Evolutionary conservation across 192 early-diverging fungal genomes (phyloP).

Genomic region (Backusella westeae): DNA sequence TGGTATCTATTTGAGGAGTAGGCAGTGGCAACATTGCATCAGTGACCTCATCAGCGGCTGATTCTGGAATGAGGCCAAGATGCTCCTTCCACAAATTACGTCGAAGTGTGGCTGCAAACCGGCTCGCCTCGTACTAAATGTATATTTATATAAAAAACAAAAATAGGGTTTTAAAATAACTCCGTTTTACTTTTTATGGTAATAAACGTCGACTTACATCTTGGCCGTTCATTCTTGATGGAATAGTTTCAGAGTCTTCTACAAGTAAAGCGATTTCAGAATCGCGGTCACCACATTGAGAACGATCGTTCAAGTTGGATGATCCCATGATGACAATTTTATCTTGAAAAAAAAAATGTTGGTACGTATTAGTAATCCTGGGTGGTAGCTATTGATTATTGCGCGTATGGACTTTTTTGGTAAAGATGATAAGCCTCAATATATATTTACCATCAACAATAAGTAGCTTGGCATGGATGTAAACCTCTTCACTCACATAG

Average conservation of each 20-base stretch:
- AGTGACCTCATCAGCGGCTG: constrained; percentile 38
- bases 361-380: not conserved
- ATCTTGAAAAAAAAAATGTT: constrained; percentile 41
- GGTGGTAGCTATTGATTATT: not conserved
- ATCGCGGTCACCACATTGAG: constrained; percentile 82
- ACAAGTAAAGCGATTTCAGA: constrained; percentile 87
- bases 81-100: constrained; percentile 81
- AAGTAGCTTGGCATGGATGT: constrained; percentile 86
- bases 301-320: constrained; percentile 92
- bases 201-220: constrained; percentile 28
- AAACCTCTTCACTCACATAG: constrained; percentile 81
- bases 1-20: constrained; percentile 27
- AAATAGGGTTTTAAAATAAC: not conserved
- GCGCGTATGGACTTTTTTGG: not conserved
- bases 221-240: constrained; percentile 71
- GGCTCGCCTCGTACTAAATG: constrained; percentile 64
- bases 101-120: constrained; percentile 73
- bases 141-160: not conserved
- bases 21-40: constrained; percentile 30
- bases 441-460: constrained; percentile 70
- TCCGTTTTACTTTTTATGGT: not conserved
- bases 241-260: constrained; percentile 67
- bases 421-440: not conserved
- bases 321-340: constrained; percentile 80
- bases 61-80: constrained; percentile 63